These are phyloP conservation scores for Nicotiana sylvestris DNA, from an alignment of 257 asterid species.

Conservation along the genomic window DNA sequence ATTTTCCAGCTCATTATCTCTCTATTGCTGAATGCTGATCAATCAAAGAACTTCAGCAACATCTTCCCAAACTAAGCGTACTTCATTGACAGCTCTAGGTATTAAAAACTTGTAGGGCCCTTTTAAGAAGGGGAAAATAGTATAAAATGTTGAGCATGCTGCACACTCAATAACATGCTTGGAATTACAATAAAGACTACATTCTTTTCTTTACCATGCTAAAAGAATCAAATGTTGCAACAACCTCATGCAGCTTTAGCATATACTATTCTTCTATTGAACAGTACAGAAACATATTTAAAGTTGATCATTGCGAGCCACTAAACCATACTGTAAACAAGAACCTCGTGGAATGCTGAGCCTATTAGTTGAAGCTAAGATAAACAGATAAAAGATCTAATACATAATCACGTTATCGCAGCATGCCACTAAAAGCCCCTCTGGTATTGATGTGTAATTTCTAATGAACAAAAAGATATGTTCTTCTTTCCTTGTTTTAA, in stretches of 20 bases:
- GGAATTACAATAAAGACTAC: not conserved
- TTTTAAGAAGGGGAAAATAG: not conserved
- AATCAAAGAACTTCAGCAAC: not conserved
- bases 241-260: not conserved
- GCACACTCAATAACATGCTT: not conserved
- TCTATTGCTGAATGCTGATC: not conserved
- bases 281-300: not conserved
- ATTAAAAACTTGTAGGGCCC: not conserved
- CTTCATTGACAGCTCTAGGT: constrained; percentile 2
- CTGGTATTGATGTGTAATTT: not conserved
- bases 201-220: not conserved
- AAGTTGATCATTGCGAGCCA: not conserved
- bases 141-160: not conserved
- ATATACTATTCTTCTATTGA: not conserved
- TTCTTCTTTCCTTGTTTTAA: not conserved
- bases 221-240: not conserved
- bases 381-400: not conserved
- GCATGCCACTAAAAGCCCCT: not conserved
- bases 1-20: not conserved
- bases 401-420: not conserved
- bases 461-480: not conserved
- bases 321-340: not conserved
- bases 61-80: not conserved
- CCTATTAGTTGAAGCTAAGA: not conserved
- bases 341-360: not conserved